phyloP scores from a whole-genome alignment of 306 rosid species.

The Begonia fuchsioides region DNA sequence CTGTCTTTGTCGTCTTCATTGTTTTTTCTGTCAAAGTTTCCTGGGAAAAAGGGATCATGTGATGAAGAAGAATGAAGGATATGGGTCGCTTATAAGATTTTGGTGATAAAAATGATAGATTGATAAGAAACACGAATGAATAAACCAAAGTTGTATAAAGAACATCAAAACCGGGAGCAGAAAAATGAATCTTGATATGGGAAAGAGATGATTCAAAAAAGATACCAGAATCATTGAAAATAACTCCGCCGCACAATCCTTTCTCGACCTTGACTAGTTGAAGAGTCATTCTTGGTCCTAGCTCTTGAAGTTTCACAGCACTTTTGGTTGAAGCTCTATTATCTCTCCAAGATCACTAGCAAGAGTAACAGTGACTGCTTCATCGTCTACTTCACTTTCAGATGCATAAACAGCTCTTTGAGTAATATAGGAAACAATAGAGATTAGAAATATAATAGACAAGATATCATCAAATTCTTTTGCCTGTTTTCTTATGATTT shows the following conservation, averaged over 20 bases:
- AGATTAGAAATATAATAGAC: background rate
- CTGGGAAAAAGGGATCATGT: conserved; percentile 11
- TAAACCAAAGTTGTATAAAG: background rate
- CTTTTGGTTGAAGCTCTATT: conserved; percentile 75
- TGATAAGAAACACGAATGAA: background rate
- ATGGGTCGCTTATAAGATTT: background rate
- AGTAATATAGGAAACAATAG: conserved; percentile 7
- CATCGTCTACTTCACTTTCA: conserved; percentile 95
- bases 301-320: conserved; percentile 95
- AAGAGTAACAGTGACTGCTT: conserved; percentile 78
- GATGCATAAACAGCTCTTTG: conserved; percentile 90
- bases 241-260: conserved; percentile 63
- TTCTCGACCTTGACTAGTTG: conserved; percentile 74
- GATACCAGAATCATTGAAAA: conserved; percentile 71
- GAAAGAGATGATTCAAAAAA: background rate
- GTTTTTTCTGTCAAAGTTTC: conserved; percentile 31
- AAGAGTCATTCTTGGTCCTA: conserved; percentile 94
- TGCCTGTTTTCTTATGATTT: too few relatives aligned
- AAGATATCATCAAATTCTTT: background rate
- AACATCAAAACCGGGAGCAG: background rate
- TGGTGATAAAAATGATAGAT: background rate
- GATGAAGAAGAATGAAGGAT: too few relatives aligned
- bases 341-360: conserved; percentile 63
- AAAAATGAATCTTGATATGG: background rate
- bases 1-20: conserved; percentile 17